phyloP scores from a whole-genome alignment of 202 grass and related monocot species.

The Thinopyrum obtusiflorum region DNA sequence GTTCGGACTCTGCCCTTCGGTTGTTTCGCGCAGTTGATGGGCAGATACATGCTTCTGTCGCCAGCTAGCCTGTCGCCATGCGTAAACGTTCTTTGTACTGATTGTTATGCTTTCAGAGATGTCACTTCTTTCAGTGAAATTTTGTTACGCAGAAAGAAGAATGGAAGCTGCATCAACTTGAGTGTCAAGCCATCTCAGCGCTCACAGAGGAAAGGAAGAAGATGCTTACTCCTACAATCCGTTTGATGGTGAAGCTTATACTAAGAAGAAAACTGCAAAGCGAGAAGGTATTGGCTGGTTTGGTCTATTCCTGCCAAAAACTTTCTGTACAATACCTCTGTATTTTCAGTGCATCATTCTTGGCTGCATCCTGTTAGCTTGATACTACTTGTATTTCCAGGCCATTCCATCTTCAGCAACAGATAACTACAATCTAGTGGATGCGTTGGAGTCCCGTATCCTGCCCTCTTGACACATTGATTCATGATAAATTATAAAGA shows the following conservation, averaged over 20 bases:
- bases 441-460: slow-evolving; percentile 88
- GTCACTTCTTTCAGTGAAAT: not conserved
- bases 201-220: slow-evolving; percentile 73
- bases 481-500: slow-evolving; percentile 6
- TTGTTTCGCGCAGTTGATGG: not conserved
- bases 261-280: slow-evolving; percentile 63
- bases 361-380: slow-evolving; percentile 21
- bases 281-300: slow-evolving; percentile 47
- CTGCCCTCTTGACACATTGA: slow-evolving; percentile 31
- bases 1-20: slow-evolving; percentile 33
- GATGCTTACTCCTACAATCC: slow-evolving; percentile 72
- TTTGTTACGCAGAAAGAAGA: slow-evolving; percentile 53
- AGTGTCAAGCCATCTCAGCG: slow-evolving; percentile 55
- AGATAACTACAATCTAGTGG: slow-evolving; percentile 71
- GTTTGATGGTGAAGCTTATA: slow-evolving; percentile 68
- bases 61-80: not conserved
- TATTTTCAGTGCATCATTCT: not conserved
- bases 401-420: slow-evolving; percentile 61
- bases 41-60: not conserved
- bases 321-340: not conserved
- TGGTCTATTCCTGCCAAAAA: slow-evolving; percentile 9
- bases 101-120: not conserved
- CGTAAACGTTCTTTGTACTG: not conserved
- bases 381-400: slow-evolving; percentile 42
- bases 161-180: slow-evolving; percentile 83